Evolutionary conservation across 129 eudicot species (phyloP).

Genomic region (Tanacetum coccineum): DNA sequence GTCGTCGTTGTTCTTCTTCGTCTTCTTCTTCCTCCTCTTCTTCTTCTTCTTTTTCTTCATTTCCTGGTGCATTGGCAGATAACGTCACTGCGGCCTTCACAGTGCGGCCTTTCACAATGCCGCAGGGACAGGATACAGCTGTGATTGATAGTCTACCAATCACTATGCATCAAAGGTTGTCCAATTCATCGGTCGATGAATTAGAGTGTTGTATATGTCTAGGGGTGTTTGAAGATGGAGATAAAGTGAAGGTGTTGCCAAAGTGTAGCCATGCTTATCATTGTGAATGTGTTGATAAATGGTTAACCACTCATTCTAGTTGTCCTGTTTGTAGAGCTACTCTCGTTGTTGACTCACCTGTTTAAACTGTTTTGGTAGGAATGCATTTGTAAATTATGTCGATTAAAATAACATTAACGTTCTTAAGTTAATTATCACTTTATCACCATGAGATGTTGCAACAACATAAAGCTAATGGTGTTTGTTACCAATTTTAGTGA

Average conservation of each 20-base stretch:
- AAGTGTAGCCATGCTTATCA: constrained; percentile 73
- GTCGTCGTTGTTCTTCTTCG: too few relatives aligned
- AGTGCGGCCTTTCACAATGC: constrained; percentile 30
- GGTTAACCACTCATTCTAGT: constrained; percentile 64
- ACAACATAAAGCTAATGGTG: too few relatives aligned
- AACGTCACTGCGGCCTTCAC: constrained; percentile 11
- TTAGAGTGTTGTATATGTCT: constrained; percentile 80
- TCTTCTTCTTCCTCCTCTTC: too few relatives aligned
- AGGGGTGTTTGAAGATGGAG: constrained; percentile 69
- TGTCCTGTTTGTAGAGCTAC: constrained; percentile 85
- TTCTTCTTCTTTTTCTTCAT: too few relatives aligned
- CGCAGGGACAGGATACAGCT: constrained; percentile 38
- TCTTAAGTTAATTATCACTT: too few relatives aligned
- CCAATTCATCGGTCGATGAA: constrained; percentile 25
- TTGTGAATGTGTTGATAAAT: constrained; percentile 78
- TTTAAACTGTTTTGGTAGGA: constrained; percentile 29
- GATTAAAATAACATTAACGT: too few relatives aligned
- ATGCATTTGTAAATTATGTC: constrained; percentile 15
- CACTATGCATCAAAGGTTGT: constrained; percentile 36
- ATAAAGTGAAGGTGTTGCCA: constrained; percentile 72
- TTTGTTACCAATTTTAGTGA: too few relatives aligned
- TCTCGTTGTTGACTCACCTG: constrained; percentile 52
- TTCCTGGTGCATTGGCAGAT: too few relatives aligned
- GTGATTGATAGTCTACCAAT: constrained; percentile 49
- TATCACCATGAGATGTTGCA: too few relatives aligned